Evolutionary conservation across 1,139 yeast genomes (phyloP), one percentile per base, ranked within the genome.

Genomic region (Sugiyamaella grinbergsii): DNA sequence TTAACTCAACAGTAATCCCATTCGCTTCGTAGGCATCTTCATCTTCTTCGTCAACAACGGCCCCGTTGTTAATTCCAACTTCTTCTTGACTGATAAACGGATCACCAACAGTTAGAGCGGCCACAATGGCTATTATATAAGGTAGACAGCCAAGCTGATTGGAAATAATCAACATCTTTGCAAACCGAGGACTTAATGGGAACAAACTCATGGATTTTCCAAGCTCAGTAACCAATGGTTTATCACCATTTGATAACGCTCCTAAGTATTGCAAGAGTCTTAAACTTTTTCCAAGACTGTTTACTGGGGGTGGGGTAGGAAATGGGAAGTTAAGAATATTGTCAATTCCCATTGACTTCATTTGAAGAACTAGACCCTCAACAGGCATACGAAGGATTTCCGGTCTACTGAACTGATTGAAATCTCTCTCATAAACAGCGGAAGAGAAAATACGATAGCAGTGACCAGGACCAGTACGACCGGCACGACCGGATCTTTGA

Each of bases 401-500:
- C 0, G 99, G 98, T 51, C 75, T 77, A 20, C 94, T 78, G 61
- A 93, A 93, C 61, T 85, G 89, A 4, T 76, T 76, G 67, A 94
- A 93, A 60, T 86, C 93, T 54, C 83, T 80, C 64, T 93, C 98
- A 66, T 77, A 94, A 6, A 94, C 87, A 0, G 98, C 98, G n/a
- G 98, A 91, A 0, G 98, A 91, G 62, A 77, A 94, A 19, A 94
- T 71, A 54, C 98, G 75, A 67, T 94, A 94, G 67, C 97, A 89
- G 64, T 94, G 98, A 50, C 99, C 99, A 0, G 98, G 98, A 0
- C 98, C 98, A 0, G 98, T 93, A 79, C 99, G 86, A 66, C 98
- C 99, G 47, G 99, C 98, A 77, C 99, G 85, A 69, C 98, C 98
- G 31, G 96, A 72, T 71, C 98, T 79, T 73, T 94, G 99, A 58